These are phyloP conservation scores for Pinus taeda DNA, from an alignment of 75 land plant species.

Conservation along the genomic window DNA sequence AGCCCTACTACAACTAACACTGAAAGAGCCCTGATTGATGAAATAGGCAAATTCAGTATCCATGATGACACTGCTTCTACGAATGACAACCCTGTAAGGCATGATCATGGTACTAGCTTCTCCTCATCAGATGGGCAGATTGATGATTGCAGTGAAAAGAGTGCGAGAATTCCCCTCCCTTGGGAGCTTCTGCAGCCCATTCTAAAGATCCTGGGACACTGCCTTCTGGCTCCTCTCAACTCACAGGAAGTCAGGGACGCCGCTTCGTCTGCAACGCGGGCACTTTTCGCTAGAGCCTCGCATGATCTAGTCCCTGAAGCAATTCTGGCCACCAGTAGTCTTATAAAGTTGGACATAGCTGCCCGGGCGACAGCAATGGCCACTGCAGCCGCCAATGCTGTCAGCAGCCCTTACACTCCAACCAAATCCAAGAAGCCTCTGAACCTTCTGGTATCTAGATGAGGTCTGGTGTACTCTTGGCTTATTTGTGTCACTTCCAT, in stretches of 20 bases:
- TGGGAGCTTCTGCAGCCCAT: conserved; percentile 93
- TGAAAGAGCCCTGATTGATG: background rate
- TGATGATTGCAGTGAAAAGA: conserved; percentile 10
- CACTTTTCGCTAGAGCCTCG: conserved; percentile 74
- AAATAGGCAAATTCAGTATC: too few species aligned
- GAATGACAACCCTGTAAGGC: too few species aligned
- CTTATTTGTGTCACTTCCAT: too few species aligned
- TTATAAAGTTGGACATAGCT: conserved; percentile 64
- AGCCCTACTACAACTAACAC: too few species aligned
- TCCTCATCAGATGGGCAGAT: too few species aligned
- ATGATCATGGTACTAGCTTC: too few species aligned
- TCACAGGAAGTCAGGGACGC: conserved; percentile 63
- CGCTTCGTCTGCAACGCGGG: conserved; percentile 57
- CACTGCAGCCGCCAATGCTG: conserved; percentile 1
- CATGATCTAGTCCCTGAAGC: conserved; percentile 91
- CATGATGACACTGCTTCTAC: too few species aligned
- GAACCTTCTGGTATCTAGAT: too few species aligned
- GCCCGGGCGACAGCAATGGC: conserved; percentile 20
- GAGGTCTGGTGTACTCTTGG: too few species aligned
- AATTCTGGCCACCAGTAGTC: conserved; percentile 79
- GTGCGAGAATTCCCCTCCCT: conserved; percentile 62
- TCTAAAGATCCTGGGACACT: conserved; percentile 86
- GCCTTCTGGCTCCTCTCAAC: conserved; percentile 72
- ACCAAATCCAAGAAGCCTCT: too few species aligned
- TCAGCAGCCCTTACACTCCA: too few species aligned